phyloP scores from a whole-genome alignment of 2,329 filamentous ascomycete species.

The Colletotrichum costaricense region DNA sequence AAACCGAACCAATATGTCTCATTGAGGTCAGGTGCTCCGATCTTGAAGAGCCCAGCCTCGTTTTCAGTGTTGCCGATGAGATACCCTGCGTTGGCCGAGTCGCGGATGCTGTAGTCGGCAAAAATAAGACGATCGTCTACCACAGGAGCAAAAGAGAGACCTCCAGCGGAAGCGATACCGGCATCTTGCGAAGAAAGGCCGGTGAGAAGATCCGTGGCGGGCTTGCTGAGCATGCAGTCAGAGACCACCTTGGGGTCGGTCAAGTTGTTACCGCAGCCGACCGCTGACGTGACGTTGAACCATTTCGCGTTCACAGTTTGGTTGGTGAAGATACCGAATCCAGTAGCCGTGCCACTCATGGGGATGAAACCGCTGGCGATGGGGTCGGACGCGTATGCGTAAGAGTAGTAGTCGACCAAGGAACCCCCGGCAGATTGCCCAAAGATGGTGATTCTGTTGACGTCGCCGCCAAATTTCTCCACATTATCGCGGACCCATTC shows the following conservation, averaged over 20 bases:
- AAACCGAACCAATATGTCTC: conserved; percentile 42
- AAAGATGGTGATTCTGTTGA: conserved; percentile 41
- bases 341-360: conserved; percentile 49
- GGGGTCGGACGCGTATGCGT: conserved; percentile 60
- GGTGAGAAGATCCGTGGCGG: conserved; percentile 12
- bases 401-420: conserved; percentile 59
- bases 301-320: conserved; percentile 23
- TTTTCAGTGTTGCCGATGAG: conserved; percentile 46
- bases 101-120: conserved; percentile 21
- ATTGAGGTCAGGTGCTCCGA: conserved; percentile 37
- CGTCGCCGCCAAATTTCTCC: conserved; percentile 37
- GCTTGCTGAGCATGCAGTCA: conserved; percentile 29
- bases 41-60: conserved; percentile 45
- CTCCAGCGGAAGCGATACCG: background rate
- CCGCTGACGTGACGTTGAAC: conserved; percentile 36
- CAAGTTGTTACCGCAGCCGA: conserved; percentile 43
- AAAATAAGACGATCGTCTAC: conserved; percentile 27
- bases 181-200: conserved; percentile 2
- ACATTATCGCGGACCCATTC: conserved; percentile 39
- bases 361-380: conserved; percentile 59
- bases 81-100: conserved; percentile 29
- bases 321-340: conserved; percentile 41
- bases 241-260: conserved; percentile 39
- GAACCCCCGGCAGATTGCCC: conserved; percentile 42
- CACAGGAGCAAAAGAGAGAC: conserved; percentile 15